Percentiles rank a stretch among this genome's conserved stretches.
phyloP scores from a whole-genome alignment of 768 basidiomycete species.

The Lentinula detonsa region DNA sequence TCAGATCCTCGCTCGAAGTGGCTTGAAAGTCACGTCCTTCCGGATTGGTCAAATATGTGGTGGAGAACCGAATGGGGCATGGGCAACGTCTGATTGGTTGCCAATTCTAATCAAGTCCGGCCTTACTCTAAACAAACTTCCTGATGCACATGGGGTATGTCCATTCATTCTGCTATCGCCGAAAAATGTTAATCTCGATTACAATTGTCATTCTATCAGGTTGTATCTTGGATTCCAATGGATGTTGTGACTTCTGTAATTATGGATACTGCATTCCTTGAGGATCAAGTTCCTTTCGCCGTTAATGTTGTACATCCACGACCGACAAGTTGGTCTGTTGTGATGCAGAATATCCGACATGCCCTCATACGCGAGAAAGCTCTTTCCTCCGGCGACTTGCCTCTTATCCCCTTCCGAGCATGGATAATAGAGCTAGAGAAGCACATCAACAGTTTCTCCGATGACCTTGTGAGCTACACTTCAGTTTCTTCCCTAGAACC shows the following conservation, averaged over 20 bases:
- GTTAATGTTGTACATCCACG: slow-evolving; percentile 30
- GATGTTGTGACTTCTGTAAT: slow-evolving; percentile 20
- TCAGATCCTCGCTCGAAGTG: slow-evolving; percentile 20
- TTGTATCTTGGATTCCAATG: slow-evolving; percentile 29
- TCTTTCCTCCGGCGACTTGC: not conserved
- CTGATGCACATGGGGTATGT: slow-evolving; percentile 25
- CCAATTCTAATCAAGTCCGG: slow-evolving; percentile 36
- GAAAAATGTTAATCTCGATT: too few relatives aligned
- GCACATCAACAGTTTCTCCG: slow-evolving; percentile 3
- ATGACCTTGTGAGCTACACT: slow-evolving; percentile 12
- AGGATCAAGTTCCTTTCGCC: slow-evolving; percentile 11
- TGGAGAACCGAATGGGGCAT: slow-evolving; percentile 31
- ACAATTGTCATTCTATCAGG: slow-evolving; percentile 10
- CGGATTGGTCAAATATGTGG: slow-evolving; percentile 31
- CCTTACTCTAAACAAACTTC: slow-evolving; percentile 20
- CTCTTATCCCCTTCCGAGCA: slow-evolving; percentile 14
- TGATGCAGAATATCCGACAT: slow-evolving; percentile 14
- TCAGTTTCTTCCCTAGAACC: not conserved
- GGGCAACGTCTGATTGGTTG: slow-evolving; percentile 42
- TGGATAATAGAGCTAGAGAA: slow-evolving; percentile 16
- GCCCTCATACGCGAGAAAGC: slow-evolving; percentile 1
- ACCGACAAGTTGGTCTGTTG: slow-evolving; percentile 23
- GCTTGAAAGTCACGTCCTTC: slow-evolving; percentile 16
- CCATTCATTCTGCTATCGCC: not conserved
- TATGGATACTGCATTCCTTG: slow-evolving; percentile 23